A percentile compares a stretch with the other conserved stretches of the same genome.
Evolutionary conservation across 1,284 basidiomycete species (phyloP).

Genomic region (Ceratobasidium sp.): DNA sequence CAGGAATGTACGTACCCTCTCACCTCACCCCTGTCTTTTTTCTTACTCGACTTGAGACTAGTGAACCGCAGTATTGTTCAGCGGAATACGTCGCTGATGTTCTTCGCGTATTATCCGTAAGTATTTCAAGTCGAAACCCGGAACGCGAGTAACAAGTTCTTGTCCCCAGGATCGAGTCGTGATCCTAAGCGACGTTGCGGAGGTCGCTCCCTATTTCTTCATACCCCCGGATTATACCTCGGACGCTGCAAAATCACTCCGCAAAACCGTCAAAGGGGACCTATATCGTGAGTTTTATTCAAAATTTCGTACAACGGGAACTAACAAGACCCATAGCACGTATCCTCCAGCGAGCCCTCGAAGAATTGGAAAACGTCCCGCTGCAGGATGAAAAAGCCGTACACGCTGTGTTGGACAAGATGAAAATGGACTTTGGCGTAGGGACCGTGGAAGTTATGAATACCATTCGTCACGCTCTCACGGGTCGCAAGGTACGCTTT

Average conservation of each 20-base stretch:
- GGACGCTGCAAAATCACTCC: slow-evolving; percentile 69
- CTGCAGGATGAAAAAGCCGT: slow-evolving; percentile 7
- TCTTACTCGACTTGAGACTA: slow-evolving; percentile 56
- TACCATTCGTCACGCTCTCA: slow-evolving; percentile 80
- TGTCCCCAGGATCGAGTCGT: slow-evolving; percentile 72
- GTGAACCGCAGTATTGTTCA: slow-evolving; percentile 59
- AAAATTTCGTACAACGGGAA: slow-evolving; percentile 40
- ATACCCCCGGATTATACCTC: slow-evolving; percentile 70
- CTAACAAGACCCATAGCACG: slow-evolving; percentile 40
- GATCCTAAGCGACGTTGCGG: slow-evolving; percentile 76
- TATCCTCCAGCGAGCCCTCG: slow-evolving; percentile 40
- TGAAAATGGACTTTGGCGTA: slow-evolving; percentile 59
- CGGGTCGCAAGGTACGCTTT: slow-evolving; percentile 78
- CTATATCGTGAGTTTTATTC: slow-evolving; percentile 62
- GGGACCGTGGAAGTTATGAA: slow-evolving; percentile 75
- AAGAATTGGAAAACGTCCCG: slow-evolving; percentile 11
- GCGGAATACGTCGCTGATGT: slow-evolving; percentile 70
- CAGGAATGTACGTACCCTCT: slow-evolving; percentile 44
- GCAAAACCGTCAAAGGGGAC: slow-evolving; percentile 60
- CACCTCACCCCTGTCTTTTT: not conserved
- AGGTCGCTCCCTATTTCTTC: slow-evolving; percentile 81
- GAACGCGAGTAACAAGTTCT: not conserved
- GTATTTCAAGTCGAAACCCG: slow-evolving; percentile 28
- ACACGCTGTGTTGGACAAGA: slow-evolving; percentile 14
- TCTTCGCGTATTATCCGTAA: slow-evolving; percentile 69